Percentiles rank a stretch among this genome's conserved stretches.
Conservation (phyloP, 1,284 basidiomycete species). For the Cryptococcus amylolentus region DNA sequence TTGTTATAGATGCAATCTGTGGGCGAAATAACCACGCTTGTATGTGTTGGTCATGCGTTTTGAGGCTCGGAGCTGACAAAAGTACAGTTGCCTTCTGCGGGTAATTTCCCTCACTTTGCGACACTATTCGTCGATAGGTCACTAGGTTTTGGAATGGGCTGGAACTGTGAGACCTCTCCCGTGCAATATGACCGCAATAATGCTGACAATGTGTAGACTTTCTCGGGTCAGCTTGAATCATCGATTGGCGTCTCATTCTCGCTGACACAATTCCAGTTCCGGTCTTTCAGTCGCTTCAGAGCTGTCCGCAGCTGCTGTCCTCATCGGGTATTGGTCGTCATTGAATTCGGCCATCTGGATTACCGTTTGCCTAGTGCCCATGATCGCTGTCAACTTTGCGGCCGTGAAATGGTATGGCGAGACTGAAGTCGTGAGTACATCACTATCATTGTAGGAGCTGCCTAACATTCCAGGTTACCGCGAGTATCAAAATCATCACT, state of each 20-base stretch:
- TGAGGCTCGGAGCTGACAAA: no score
- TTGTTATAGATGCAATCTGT: slow-evolving; percentile 2
- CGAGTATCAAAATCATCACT: no score
- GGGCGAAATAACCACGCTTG: slow-evolving; percentile 18
- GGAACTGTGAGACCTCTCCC: background rate
- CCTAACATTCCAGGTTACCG: no score
- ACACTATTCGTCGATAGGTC: slow-evolving; percentile 7
- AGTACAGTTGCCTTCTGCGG: slow-evolving; percentile 8
- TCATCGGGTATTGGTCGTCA: slow-evolving; percentile 5
- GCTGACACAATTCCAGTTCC: background rate
- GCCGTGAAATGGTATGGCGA: slow-evolving; percentile 6
- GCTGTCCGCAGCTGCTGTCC: slow-evolving; percentile 11
- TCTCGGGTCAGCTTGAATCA: background rate
- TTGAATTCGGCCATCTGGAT: slow-evolving; percentile 10
- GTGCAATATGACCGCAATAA: background rate
- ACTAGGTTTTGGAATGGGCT: no score
- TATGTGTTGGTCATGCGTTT: background rate
- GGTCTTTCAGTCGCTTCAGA: slow-evolving; percentile 10
- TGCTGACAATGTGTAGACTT: slow-evolving; percentile 8
- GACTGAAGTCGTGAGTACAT: no score
- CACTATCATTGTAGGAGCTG: no score
- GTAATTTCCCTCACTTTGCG: slow-evolving; percentile 12
- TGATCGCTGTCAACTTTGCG: slow-evolving; percentile 9
- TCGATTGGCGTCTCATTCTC: no score
- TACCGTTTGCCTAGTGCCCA: slow-evolving; percentile 5